Base-by-base conservation (phyloP, 345 rosid genomes). In the Eucalyptus victrix region DNA sequence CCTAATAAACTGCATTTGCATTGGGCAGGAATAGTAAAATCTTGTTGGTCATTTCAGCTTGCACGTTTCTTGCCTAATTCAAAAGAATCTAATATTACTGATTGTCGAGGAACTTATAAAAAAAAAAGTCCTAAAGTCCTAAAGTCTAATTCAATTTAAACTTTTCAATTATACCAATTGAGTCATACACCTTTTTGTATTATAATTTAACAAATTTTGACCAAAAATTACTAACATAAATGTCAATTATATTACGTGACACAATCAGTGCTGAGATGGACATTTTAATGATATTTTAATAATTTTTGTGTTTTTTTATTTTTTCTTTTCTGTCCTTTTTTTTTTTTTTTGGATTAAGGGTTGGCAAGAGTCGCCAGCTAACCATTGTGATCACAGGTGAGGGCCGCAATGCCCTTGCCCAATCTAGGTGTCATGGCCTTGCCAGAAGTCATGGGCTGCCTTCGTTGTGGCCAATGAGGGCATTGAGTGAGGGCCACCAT, bases 211-310 rank as follows among this genome's bases (percentile, higher is more conserved):
- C 1, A 21, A 23, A 23, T 56, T 56, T 56, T 56, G 12, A 56
- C 3, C 1, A 5, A 24, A 56, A 56, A 56, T 56, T 24, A 10
- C 6, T 56, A 56, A 56, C 13, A 56, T 56, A 24, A 24, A 9
- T 9, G 8, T 9, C 28, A 56, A 56, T 56, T 24, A 24, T 56
- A 12, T 24, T 56, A 56, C 12, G 13, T 2, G 6, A 24, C 6
- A 9, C 13, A 24, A 10, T 9, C 2, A 2, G 1, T 2, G 0
- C 0, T 56, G 1, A 56, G 28, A 13, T 56, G 13, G 30, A 56
- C 6, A 56, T 56, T 56, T 56, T 9, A 24, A 24, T 56, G 13
- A 56, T 24, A 56, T 56, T 4, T 56, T 56, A 56, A 56, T 56
- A 56, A 56, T 56, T 56, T 56, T 56, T 19, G 11, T 3, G 11